A percentile compares a stretch with the other conserved stretches of the same genome.
These are phyloP conservation scores for Mycosphaerella sp. DNA, from an alignment of 2,329 filamentous ascomycete genomes.

Conservation along the genomic window DNA sequence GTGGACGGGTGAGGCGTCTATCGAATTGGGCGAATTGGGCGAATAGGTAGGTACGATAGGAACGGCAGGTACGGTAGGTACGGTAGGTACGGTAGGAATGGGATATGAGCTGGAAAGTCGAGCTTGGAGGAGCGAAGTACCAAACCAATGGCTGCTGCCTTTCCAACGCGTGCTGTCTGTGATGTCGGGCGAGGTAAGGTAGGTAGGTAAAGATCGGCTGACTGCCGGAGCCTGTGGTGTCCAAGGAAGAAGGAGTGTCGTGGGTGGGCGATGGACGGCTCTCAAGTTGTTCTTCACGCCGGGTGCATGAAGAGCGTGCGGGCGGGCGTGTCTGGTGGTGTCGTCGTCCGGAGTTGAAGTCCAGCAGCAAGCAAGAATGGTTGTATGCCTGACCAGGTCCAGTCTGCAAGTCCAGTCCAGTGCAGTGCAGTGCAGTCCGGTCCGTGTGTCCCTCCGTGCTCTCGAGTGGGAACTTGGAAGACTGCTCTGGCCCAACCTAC, in stretches of 20 bases:
- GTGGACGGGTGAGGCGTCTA: not conserved
- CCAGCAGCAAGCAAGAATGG: not conserved
- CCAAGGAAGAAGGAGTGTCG: slow-evolving; percentile 8
- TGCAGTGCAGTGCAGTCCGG: not conserved
- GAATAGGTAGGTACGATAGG: not conserved
- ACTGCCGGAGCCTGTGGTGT: slow-evolving; percentile 7
- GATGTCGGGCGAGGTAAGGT: slow-evolving; percentile 4
- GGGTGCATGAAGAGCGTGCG: not conserved
- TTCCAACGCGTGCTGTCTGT: slow-evolving; percentile 4
- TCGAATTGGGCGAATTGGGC: slow-evolving; percentile 1
- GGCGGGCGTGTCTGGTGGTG: not conserved
- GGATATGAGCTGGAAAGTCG: slow-evolving; percentile 1
- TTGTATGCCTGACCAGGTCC: not conserved
- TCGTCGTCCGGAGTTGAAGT: not conserved
- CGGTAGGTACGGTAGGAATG: too few species aligned
- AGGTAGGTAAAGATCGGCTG: slow-evolving; percentile 1
- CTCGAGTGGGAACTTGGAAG: not conserved
- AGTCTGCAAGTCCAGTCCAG: not conserved
- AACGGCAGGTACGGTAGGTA: too few species aligned
- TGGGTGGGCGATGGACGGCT: not conserved
- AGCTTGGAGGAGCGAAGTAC: slow-evolving; percentile 13
- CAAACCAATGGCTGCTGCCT: slow-evolving; percentile 11
- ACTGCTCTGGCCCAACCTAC: not conserved
- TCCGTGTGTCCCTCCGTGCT: not conserved
- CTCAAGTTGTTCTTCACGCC: not conserved